These are phyloP conservation scores for Casuarina equisetifolia DNA, from an alignment of 306 rosid species.

Conservation along the genomic window DNA sequence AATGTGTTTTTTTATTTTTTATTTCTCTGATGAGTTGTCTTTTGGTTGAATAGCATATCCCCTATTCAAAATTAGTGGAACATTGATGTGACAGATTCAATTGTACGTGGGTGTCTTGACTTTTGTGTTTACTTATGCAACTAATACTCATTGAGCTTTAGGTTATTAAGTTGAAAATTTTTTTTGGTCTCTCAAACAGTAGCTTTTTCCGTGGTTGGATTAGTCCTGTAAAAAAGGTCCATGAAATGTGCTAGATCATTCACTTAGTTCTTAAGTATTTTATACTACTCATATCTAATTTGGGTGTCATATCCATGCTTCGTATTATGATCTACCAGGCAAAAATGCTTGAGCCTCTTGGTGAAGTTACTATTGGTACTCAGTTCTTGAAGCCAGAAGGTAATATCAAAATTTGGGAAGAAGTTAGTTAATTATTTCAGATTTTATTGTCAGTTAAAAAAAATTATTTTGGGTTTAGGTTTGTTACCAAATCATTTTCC, in stretches of 20 bases:
- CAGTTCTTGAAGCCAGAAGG: slow-evolving; percentile 99
- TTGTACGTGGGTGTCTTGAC: not conserved
- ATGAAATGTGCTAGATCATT: slow-evolving; percentile 1
- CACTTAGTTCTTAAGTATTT: slow-evolving; percentile 7
- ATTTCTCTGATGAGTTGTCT: not conserved
- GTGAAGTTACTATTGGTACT: slow-evolving; percentile 85
- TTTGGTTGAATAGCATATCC: not conserved
- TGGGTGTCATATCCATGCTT: slow-evolving; percentile 1
- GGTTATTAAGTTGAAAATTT: not conserved
- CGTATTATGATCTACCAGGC: slow-evolving; percentile 47
- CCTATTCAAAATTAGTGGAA: not conserved
- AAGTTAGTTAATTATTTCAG: slow-evolving; percentile 12
- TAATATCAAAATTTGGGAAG: slow-evolving; percentile 38
- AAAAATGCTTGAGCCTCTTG: slow-evolving; percentile 90
- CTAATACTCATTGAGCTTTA: not conserved
- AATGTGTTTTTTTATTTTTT: not conserved
- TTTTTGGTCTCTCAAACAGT: not conserved
- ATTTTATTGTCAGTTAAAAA: slow-evolving; percentile 8
- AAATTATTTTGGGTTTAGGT: slow-evolving; percentile 48
- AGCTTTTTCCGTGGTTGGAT: not conserved
- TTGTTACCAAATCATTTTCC: slow-evolving; percentile 96
- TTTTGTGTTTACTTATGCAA: not conserved
- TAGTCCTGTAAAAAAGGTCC: not conserved
- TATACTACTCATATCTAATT: not conserved
- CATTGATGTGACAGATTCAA: not conserved